phyloP scores from a whole-genome alignment of 176 grass and related monocot species.

The Triticum timopheevii region DNA sequence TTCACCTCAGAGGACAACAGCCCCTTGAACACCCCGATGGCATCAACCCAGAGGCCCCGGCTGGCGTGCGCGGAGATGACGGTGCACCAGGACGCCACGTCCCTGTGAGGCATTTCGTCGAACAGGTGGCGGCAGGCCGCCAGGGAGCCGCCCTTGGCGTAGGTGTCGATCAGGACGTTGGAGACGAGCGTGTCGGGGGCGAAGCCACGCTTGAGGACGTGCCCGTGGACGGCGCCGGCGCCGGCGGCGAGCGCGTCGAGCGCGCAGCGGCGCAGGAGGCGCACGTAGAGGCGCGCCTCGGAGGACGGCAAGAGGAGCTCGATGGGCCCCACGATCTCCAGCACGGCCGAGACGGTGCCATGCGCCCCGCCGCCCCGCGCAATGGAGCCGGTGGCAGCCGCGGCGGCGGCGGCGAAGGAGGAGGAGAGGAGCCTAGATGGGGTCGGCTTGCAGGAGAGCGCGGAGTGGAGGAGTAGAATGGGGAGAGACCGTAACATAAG shows the following conservation, averaged over 20 bases:
- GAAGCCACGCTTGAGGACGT: constrained; percentile 65
- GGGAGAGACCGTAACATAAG: constrained; percentile 75
- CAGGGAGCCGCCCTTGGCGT: constrained; percentile 60
- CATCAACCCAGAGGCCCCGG: constrained; percentile 43
- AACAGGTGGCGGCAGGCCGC: constrained; percentile 48
- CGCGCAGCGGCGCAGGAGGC: constrained; percentile 68
- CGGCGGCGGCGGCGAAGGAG: constrained; percentile 22
- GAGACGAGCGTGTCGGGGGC: constrained; percentile 55
- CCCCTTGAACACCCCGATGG: constrained; percentile 48
- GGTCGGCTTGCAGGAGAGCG: constrained; percentile 42
- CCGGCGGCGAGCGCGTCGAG: constrained; percentile 48
- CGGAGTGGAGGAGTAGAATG: constrained; percentile 38
- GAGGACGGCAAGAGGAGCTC: constrained; percentile 58
- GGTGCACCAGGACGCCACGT: constrained; percentile 76
- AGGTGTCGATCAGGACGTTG: constrained; percentile 82
- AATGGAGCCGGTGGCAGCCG: neutral
- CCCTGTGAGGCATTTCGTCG: constrained; percentile 80
- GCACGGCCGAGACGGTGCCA: constrained; percentile 51
- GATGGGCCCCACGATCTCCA: constrained; percentile 74
- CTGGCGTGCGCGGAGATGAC: constrained; percentile 60
- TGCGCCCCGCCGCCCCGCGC: neutral
- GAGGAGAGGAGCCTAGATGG: constrained; percentile 45
- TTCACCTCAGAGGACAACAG: constrained; percentile 44
- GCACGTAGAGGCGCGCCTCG: constrained; percentile 67
- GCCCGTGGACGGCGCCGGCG: constrained; percentile 54